Evolutionary conservation across 2,329 filamentous ascomycete genomes (phyloP).

Genomic region (Colletotrichum nymphaeae): DNA sequence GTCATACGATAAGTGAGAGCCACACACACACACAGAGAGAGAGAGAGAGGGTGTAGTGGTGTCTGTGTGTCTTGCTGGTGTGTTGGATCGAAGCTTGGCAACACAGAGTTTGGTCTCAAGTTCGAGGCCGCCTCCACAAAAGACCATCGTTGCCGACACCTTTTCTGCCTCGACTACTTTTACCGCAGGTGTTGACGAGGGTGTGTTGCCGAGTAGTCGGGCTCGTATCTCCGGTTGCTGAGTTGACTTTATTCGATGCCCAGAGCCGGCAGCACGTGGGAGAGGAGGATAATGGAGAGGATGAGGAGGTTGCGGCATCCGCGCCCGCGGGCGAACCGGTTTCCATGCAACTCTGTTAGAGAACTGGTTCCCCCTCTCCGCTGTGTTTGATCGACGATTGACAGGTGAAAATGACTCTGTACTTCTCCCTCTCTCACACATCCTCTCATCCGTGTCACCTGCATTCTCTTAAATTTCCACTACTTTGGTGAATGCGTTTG

Average conservation of each 20-base stretch:
- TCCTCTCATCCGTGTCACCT: neutral
- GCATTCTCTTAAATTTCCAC: neutral
- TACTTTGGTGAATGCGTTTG: neutral
- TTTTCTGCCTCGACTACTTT: neutral
- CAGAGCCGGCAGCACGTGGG: neutral
- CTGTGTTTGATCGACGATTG: conserved; percentile 26
- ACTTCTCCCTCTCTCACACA: neutral
- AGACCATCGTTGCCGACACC: neutral
- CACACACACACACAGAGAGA: too few relatives aligned
- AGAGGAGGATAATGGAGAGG: neutral
- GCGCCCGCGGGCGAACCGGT: conserved; percentile 8
- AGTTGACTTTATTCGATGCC: neutral
- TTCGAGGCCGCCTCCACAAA: conserved; percentile 20
- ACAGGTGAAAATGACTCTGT: neutral
- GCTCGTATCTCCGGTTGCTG: neutral
- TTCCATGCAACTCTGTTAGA: conserved; percentile 9
- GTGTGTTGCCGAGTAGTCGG: neutral
- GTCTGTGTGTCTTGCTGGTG: neutral
- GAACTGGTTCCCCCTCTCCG: neutral
- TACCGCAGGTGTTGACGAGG: neutral
- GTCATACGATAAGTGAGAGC: neutral
- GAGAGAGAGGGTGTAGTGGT: neutral
- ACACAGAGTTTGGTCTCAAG: conserved; percentile 12
- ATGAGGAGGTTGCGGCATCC: neutral
- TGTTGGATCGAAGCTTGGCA: conserved; percentile 1